A percentile compares a stretch with the other conserved stretches of the same genome.
Evolutionary conservation across 768 basidiomycete species (phyloP).

Genomic region (Lentinula sp.): DNA sequence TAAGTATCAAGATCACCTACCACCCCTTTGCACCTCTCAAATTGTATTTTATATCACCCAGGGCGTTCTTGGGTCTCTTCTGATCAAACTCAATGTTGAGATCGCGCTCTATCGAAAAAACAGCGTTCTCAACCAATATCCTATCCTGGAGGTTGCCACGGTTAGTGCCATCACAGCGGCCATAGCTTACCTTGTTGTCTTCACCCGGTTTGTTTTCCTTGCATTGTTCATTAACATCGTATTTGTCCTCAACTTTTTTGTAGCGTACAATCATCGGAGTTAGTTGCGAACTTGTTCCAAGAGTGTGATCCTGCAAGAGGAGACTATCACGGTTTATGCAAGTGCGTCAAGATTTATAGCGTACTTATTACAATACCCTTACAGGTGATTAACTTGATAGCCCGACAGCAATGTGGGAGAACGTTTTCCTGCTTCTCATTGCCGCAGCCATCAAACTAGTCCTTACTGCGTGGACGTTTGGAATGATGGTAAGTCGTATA

Average conservation of each 20-base stretch:
- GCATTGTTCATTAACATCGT: not conserved
- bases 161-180: slow-evolving; percentile 65
- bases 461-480: slow-evolving; percentile 73
- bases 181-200: slow-evolving; percentile 66
- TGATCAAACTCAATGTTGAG: slow-evolving; percentile 63
- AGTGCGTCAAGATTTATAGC: slow-evolving; percentile 35
- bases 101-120: slow-evolving; percentile 56
- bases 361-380: not conserved
- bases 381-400: slow-evolving; percentile 22
- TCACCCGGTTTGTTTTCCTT: slow-evolving; percentile 39
- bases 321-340: slow-evolving; percentile 77
- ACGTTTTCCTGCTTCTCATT: slow-evolving; percentile 58
- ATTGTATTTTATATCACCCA: slow-evolving; percentile 17
- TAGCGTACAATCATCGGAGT: slow-evolving; percentile 71
- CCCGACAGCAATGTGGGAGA: slow-evolving; percentile 59
- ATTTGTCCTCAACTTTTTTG: not conserved
- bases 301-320: slow-evolving; percentile 69
- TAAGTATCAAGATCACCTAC: slow-evolving; percentile 16
- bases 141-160: slow-evolving; percentile 57
- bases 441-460: slow-evolving; percentile 57
- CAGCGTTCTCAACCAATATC: slow-evolving; percentile 51
- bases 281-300: slow-evolving; percentile 78
- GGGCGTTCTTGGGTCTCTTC: slow-evolving; percentile 60
- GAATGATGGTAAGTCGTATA: slow-evolving; percentile 53
- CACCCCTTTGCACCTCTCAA: not conserved